phyloP scores from a whole-genome alignment of 768 basidiomycete species.

The Heimioporus sp. region DNA sequence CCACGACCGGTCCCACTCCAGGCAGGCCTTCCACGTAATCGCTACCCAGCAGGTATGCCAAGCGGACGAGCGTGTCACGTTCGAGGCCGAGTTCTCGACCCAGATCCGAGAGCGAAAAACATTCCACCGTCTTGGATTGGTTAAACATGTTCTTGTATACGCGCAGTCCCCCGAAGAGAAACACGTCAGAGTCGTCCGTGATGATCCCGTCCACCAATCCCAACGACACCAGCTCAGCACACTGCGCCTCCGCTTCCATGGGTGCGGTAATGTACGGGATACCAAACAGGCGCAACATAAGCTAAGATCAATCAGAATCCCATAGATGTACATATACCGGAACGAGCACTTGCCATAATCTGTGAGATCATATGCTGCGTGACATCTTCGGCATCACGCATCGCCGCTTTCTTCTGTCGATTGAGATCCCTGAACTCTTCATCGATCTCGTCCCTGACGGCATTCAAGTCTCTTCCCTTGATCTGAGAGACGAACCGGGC shows the following conservation, averaged over 20 bases:
- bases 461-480: constrained; percentile 79
- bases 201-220: constrained; percentile 95
- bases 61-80: constrained; percentile 78
- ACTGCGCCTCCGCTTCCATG: constrained; percentile 99
- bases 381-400: constrained; percentile 93
- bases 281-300: constrained; percentile 89
- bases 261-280: constrained; percentile 98
- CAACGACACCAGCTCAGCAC: constrained; percentile 83
- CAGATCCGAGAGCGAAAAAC: constrained; percentile 84
- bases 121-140: constrained; percentile 97
- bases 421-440: constrained; percentile 83
- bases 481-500: constrained; percentile 91
- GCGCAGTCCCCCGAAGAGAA: constrained; percentile 93
- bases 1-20: constrained; percentile 93
- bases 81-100: constrained; percentile 84
- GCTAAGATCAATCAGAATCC: constrained; percentile 41
- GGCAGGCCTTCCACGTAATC: constrained; percentile 94
- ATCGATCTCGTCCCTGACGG: constrained; percentile 85
- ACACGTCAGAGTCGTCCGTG: constrained; percentile 98
- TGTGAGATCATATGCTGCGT: constrained; percentile 94
- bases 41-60: constrained; percentile 94
- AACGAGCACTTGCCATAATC: constrained; percentile 50
- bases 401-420: constrained; percentile 80
- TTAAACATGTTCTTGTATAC: constrained; percentile 99
- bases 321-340: constrained; percentile 1